These are phyloP conservation scores for Lycium barbarum DNA, from an alignment of 257 asterid genomes.

Conservation along the genomic window DNA sequence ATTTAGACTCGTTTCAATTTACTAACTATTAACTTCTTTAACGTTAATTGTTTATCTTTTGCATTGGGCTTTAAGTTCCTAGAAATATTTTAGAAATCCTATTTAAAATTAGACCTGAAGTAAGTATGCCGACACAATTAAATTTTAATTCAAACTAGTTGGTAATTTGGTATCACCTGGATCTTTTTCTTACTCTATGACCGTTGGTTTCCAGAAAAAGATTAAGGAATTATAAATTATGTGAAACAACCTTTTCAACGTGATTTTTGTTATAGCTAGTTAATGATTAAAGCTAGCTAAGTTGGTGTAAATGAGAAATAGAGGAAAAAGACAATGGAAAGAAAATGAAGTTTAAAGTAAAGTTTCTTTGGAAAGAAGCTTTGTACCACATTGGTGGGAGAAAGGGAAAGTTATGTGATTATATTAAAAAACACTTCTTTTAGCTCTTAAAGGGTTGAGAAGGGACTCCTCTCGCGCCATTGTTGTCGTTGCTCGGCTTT, in stretches of 20 bases:
- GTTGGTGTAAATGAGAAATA: too few relatives aligned
- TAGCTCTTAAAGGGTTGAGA: too few relatives aligned
- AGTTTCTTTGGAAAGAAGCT: too few relatives aligned
- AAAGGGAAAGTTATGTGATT: too few relatives aligned
- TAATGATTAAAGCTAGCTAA: too few relatives aligned
- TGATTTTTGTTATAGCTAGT: not conserved
- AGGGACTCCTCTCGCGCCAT: too few relatives aligned
- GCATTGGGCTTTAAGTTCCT: not conserved
- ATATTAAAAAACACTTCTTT: too few relatives aligned
- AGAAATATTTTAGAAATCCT: not conserved
- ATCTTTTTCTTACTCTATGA: not conserved
- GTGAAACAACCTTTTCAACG: not conserved
- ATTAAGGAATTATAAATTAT: not conserved
- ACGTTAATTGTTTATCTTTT: not conserved
- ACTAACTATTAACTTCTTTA: not conserved
- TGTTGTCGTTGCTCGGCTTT: too few relatives aligned
- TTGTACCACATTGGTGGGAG: too few relatives aligned
- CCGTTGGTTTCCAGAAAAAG: not conserved
- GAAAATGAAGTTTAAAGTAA: too few relatives aligned
- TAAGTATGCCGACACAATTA: not conserved
- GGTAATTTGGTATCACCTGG: not conserved
- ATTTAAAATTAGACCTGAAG: not conserved
- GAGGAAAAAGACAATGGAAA: too few relatives aligned
- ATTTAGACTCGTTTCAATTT: not conserved
- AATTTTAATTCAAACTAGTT: not conserved